phyloP scores from a whole-genome alignment of 257 asterid genomes.

The Nicotiana noctiflora region DNA sequence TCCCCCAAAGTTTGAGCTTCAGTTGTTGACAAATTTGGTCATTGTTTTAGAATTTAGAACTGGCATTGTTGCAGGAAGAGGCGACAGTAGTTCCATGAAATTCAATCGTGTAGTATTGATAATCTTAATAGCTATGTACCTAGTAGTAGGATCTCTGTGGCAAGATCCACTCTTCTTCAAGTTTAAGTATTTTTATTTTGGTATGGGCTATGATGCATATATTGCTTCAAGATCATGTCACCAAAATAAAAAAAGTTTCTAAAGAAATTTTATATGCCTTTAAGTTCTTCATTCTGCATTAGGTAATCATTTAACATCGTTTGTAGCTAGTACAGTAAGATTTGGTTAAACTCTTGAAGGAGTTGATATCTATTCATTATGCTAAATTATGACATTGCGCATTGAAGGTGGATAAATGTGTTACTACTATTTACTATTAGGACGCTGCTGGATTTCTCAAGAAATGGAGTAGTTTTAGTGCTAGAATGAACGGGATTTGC shows the following conservation, averaged over 20 bases:
- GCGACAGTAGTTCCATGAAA: neutral
- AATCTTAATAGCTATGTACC: neutral
- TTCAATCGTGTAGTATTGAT: neutral
- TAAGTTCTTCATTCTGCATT: neutral
- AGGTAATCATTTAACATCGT: neutral
- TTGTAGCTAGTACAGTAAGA: neutral
- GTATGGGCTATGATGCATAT: neutral
- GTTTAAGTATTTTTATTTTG: neutral
- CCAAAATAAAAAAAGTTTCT: neutral
- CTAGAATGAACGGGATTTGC: neutral
- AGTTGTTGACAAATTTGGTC: neutral
- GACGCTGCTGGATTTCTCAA: neutral
- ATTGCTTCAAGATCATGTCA: slow-evolving; percentile 1
- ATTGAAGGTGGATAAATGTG: neutral
- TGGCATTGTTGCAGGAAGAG: neutral
- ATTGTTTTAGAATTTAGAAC: neutral
- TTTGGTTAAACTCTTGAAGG: neutral
- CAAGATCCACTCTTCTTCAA: neutral
- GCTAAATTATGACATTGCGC: neutral
- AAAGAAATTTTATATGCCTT: neutral
- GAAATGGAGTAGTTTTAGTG: neutral
- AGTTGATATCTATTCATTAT: neutral
- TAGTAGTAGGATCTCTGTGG: neutral
- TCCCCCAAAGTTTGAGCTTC: neutral
- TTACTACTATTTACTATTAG: neutral